Conservation (phyloP, 805 yeast species). For the Ogataea paradorogensis region DNA sequence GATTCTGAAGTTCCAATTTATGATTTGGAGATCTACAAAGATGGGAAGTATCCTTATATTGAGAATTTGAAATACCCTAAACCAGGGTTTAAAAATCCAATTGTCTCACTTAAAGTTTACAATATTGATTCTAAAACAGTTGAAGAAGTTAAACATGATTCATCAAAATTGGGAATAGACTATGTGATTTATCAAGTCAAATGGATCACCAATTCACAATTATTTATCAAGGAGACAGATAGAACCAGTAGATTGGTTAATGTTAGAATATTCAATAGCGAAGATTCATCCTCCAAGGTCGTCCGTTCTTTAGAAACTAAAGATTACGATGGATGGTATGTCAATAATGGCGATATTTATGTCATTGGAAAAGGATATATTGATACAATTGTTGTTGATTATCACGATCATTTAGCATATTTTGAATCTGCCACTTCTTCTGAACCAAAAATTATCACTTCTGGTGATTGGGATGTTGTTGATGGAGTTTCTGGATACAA, state of each 20-base stretch:
- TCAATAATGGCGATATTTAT: conserved; percentile 36
- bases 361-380: conserved; percentile 53
- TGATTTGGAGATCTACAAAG: conserved; percentile 49
- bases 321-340: conserved; percentile 55
- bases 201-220: conserved; percentile 52
- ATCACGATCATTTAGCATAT: conserved; percentile 63
- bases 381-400: conserved; percentile 54
- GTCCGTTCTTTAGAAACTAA: conserved; percentile 44
- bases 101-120: conserved; percentile 44
- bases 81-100: conserved; percentile 66
- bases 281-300: conserved; percentile 30
- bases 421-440: conserved; percentile 44
- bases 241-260: conserved; percentile 57
- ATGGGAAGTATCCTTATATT: conserved; percentile 44
- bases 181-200: conserved; percentile 57
- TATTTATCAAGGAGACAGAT: conserved; percentile 60
- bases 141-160: conserved; percentile 27
- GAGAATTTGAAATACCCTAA: conserved; percentile 62
- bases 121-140: conserved; percentile 30
- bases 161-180: conserved; percentile 39
- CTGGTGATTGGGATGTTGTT: conserved; percentile 52
- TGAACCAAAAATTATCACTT: conserved; percentile 41
- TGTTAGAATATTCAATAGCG: conserved; percentile 43
- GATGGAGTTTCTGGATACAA: conserved; percentile 50
- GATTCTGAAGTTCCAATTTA: conserved; percentile 58